Conservation (phyloP, 768 basidiomycete species). For the Strobilomyces dryophilus region DNA sequence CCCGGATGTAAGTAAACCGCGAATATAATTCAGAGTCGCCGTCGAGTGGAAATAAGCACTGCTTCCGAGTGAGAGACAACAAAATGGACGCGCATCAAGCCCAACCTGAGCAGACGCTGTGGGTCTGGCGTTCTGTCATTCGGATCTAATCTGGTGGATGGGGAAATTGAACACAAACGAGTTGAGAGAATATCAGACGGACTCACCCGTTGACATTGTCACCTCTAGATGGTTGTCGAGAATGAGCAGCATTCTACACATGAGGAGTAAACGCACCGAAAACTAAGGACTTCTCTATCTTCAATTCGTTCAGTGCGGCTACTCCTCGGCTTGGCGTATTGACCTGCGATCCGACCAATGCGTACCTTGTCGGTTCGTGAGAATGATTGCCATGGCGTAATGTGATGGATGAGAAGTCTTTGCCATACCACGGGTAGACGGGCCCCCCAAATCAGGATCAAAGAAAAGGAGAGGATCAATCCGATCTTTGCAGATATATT, state of each 20-base stretch:
- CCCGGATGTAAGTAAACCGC: slow-evolving; percentile 83
- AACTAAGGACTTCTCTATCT: slow-evolving; percentile 76
- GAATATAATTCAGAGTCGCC: slow-evolving; percentile 88
- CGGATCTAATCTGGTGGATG: slow-evolving; percentile 45
- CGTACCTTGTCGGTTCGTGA: slow-evolving; percentile 47
- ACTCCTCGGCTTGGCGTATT: slow-evolving; percentile 93
- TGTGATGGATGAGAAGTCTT: neutral
- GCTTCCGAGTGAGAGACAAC: slow-evolving; percentile 5
- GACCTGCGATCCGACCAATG: slow-evolving; percentile 90
- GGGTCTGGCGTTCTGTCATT: slow-evolving; percentile 88
- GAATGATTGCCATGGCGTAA: neutral
- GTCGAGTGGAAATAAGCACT: slow-evolving; percentile 97
- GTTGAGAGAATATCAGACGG: neutral
- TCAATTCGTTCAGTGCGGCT: slow-evolving; percentile 76
- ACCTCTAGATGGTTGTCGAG: slow-evolving; percentile 49
- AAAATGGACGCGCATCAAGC: neutral
- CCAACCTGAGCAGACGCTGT: slow-evolving; percentile 72
- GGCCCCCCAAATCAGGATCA: slow-evolving; percentile 92
- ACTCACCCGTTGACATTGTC: slow-evolving; percentile 92
- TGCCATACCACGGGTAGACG: slow-evolving; percentile 81
- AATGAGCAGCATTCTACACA: neutral
- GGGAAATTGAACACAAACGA: neutral
- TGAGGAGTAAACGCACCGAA: slow-evolving; percentile 53
- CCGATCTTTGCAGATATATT: slow-evolving; percentile 87
- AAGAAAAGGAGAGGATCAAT: slow-evolving; percentile 89